phyloP scores from a whole-genome alignment of 768 basidiomycete genomes.

The Trametes cinnabarina region DNA sequence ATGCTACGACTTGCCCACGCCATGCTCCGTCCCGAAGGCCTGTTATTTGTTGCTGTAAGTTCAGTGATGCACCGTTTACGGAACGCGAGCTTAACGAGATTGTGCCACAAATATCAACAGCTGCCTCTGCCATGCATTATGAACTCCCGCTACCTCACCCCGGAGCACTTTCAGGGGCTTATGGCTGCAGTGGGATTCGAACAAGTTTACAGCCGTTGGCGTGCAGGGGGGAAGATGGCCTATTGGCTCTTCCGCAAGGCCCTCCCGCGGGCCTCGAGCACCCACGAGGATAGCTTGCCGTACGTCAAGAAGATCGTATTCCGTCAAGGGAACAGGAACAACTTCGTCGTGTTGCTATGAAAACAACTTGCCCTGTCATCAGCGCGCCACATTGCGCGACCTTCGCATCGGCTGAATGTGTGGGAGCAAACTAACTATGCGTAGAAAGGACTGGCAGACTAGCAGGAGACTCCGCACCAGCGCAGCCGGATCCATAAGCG shows the following conservation, averaged over 20 bases:
- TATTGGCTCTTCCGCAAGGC: slow-evolving; percentile 79
- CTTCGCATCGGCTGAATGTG: too few relatives aligned
- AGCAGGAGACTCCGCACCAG: too few relatives aligned
- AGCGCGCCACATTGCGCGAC: not conserved
- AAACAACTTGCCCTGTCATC: not conserved
- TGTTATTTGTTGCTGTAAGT: slow-evolving; percentile 72
- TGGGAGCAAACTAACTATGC: too few relatives aligned
- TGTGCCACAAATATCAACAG: too few relatives aligned
- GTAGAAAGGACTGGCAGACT: too few relatives aligned
- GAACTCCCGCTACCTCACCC: slow-evolving; percentile 82
- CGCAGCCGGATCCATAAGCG: too few relatives aligned
- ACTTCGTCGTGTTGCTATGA: slow-evolving; percentile 61
- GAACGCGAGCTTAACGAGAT: too few relatives aligned
- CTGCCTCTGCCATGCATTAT: slow-evolving; percentile 81
- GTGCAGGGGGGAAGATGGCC: slow-evolving; percentile 74
- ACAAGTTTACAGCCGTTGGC: slow-evolving; percentile 59
- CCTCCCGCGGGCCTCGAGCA: slow-evolving; percentile 32
- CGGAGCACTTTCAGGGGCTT: slow-evolving; percentile 52
- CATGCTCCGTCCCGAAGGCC: slow-evolving; percentile 53
- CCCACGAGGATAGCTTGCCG: slow-evolving; percentile 11
- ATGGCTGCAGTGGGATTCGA: slow-evolving; percentile 66
- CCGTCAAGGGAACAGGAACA: slow-evolving; percentile 73
- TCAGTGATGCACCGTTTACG: not conserved
- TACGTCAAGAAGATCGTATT: slow-evolving; percentile 59
- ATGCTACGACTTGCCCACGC: slow-evolving; percentile 65